phyloP scores from a whole-genome alignment of 176 grass and related monocot genomes.

The Thinopyrum elongatum region DNA sequence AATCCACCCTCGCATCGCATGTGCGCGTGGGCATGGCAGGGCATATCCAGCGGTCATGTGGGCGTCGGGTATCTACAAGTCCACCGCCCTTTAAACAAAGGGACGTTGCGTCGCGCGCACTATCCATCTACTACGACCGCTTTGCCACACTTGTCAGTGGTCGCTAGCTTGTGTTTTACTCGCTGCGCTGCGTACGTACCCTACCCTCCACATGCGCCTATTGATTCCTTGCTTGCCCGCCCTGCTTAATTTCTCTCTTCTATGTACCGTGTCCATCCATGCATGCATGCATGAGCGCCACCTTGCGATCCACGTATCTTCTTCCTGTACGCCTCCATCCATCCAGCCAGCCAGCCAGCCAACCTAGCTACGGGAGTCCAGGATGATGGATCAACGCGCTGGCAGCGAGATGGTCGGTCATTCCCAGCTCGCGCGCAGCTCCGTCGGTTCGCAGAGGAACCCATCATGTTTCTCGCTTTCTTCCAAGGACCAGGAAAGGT shows the following conservation, averaged over 20 bases:
- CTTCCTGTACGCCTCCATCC: not conserved
- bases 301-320: not conserved
- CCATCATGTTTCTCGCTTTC: not conserved
- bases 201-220: constrained; percentile 22
- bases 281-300: not conserved
- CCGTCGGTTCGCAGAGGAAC: not conserved
- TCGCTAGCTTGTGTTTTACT: constrained; percentile 7
- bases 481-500: too few relatives aligned
- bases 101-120: not conserved
- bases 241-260: too few relatives aligned
- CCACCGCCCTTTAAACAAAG: not conserved
- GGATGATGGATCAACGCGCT: not conserved
- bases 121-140: not conserved
- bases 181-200: not conserved
- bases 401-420: not conserved
- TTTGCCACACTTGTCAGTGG: constrained; percentile 8
- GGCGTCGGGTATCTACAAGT: not conserved
- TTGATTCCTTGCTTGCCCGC: constrained; percentile 39
- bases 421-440: not conserved
- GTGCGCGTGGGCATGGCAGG: not conserved
- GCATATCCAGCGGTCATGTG: not conserved
- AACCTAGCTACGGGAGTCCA: not conserved
- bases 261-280: not conserved
- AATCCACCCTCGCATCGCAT: not conserved
- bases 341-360: not conserved